Percentiles rank a stretch among this genome's conserved stretches.
These are phyloP conservation scores for Leucosporidium yakuticum DNA, from an alignment of 768 basidiomycete species.

Conservation along the genomic window DNA sequence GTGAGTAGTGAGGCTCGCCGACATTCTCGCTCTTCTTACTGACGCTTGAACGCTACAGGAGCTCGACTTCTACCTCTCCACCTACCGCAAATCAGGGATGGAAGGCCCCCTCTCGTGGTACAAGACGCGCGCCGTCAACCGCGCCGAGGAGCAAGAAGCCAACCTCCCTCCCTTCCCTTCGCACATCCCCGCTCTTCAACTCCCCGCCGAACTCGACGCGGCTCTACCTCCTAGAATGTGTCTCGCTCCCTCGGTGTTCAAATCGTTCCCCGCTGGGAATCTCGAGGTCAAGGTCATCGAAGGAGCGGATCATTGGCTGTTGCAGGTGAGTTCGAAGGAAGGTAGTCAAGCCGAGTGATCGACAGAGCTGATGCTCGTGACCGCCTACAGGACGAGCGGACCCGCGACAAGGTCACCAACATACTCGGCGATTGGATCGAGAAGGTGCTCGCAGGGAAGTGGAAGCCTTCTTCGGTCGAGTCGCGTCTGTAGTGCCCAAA, in stretches of 20 bases:
- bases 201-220: slow-evolving; percentile 21
- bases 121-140: slow-evolving; percentile 19
- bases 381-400: slow-evolving; percentile 13
- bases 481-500: no score
- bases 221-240: slow-evolving; percentile 25
- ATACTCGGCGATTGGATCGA: slow-evolving; percentile 19
- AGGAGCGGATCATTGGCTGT: slow-evolving; percentile 28
- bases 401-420: slow-evolving; percentile 16
- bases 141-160: slow-evolving; percentile 14
- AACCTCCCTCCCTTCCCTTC: slow-evolving; percentile 17
- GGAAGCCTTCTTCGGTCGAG: slow-evolving; percentile 5
- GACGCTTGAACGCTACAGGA: slow-evolving; percentile 4
- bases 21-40: not conserved
- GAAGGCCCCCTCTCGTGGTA: slow-evolving; percentile 29
- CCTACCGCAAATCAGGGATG: slow-evolving; percentile 15
- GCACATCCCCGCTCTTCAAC: slow-evolving; percentile 23
- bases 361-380: not conserved
- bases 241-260: not conserved
- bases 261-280: slow-evolving; percentile 24
- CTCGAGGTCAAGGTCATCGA: slow-evolving; percentile 15
- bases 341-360: not conserved
- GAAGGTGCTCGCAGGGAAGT: slow-evolving; percentile 14
- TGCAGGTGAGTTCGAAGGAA: slow-evolving; percentile 1
- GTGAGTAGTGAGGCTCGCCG: slow-evolving; percentile 5
- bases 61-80: slow-evolving; percentile 20